Evolutionary conservation across 495 filamentous ascomycete genomes (phyloP).

Genomic region (Podospora appendiculata): DNA sequence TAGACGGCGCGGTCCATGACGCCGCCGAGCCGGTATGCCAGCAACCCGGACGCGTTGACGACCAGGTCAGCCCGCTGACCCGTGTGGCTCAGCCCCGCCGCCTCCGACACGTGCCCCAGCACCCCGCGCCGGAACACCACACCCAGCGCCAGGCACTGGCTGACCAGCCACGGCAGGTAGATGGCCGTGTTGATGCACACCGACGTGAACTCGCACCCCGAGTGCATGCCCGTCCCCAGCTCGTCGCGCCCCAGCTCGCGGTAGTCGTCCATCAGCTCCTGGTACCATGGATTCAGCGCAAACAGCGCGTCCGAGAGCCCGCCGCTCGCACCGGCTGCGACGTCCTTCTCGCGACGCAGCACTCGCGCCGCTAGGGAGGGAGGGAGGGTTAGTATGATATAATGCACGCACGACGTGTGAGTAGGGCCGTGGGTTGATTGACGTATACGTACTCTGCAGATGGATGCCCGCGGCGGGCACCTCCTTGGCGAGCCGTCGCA

Average conservation of each 20-base stretch:
- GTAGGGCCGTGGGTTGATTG: conserved; percentile 19
- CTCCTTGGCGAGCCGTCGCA: conserved; percentile 57
- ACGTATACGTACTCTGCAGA: conserved; percentile 49
- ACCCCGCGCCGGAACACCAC: conserved; percentile 52
- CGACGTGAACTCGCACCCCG: conserved; percentile 65
- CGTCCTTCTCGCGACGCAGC: conserved; percentile 33
- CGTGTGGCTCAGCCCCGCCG: conserved; percentile 53
- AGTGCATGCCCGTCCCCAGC: conserved; percentile 54
- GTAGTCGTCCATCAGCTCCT: conserved; percentile 65
- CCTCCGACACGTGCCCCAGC: conserved; percentile 66
- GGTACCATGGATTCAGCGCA: conserved; percentile 73
- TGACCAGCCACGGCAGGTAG: conserved; percentile 78
- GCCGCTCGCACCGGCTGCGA: conserved; percentile 9
- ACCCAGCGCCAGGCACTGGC: conserved; percentile 64
- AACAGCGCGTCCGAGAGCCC: conserved; percentile 51
- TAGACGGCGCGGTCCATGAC: conserved; percentile 68
- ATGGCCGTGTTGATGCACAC: conserved; percentile 87
- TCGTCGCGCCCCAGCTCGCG: conserved; percentile 45
- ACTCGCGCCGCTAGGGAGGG: conserved; percentile 28
- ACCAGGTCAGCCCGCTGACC: conserved; percentile 60
- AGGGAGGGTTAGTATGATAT: conserved; percentile 1
- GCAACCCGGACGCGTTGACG: conserved; percentile 82
- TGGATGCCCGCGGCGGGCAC: conserved; percentile 86
- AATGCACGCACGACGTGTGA: not conserved
- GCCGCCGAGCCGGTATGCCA: conserved; percentile 67